Base-by-base conservation (phyloP, 2,329 filamentous ascomycete species). In the Verticillium isaacii region DNA sequence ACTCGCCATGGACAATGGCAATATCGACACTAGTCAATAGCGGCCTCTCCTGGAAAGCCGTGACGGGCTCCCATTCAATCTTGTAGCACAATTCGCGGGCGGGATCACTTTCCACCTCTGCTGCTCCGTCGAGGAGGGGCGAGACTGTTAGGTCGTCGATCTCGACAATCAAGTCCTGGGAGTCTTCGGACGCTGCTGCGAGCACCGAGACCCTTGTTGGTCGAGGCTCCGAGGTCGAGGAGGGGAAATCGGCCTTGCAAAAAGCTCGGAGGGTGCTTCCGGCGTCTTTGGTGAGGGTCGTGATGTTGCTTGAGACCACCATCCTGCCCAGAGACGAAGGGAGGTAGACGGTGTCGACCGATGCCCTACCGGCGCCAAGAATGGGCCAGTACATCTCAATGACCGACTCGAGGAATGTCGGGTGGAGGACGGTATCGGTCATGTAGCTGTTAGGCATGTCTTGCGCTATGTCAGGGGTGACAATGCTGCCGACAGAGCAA, bases 321-420 rank as follows among this genome's bases (percentile, higher is more conserved):
- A 73, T 60, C 36, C 68, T 65, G 56, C 70, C 72, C 41, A 75
- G 67, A 19, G 71, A 68, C 2, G 73, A 73, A 0, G 73, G 72
- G 63, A 74, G 70, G 65, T 74, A 74, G 32, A 75, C 67, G 0
- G 70, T 73, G 23, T 74, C 68, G 14, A 73, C 60, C 4, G 66
- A 63, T 62, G 68, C 68, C 8, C 65, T 65, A 17, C 70, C 71
- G 11, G 69, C 65, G 8, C 72, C 72, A 19, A 74, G 69, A 55
- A 74, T 70, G 1, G 73, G 72, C 72, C 72, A 75, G 61, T 67
- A 66, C 65, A 68, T 67, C 63, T 68, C 64, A 32, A 68, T 64
- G 29, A 68, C 36, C 2, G 65, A 65, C 59, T 68, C 66, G 45
- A 68, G 60, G 59, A 65, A 64, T 6, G 67, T 63, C 5, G 67